Evolutionary conservation across 2,329 filamentous ascomycete genomes (phyloP).

Genomic region (Metarhizium guizhouense): DNA sequence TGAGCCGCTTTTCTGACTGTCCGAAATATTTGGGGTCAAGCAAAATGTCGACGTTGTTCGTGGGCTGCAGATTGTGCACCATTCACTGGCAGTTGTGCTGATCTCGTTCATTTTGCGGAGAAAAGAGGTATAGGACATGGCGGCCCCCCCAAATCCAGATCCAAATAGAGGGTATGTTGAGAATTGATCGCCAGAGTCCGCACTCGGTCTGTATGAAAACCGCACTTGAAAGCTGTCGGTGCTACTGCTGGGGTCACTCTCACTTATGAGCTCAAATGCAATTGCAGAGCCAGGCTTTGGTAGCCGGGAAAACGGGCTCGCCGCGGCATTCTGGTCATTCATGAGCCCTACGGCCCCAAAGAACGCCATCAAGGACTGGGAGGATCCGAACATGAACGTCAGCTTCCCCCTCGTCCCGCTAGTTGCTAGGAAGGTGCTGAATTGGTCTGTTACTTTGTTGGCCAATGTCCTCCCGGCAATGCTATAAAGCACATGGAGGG

Average conservation of each 20-base stretch:
- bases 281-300: slow-evolving; percentile 67
- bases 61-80: slow-evolving; percentile 35
- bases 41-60: slow-evolving; percentile 29
- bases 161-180: slow-evolving; percentile 31
- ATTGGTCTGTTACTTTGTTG: slow-evolving; percentile 30
- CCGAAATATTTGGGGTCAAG: neutral
- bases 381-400: slow-evolving; percentile 43
- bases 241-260: slow-evolving; percentile 10
- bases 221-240: slow-evolving; percentile 38
- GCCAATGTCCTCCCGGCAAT: slow-evolving; percentile 47
- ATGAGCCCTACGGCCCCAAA: slow-evolving; percentile 40
- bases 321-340: slow-evolving; percentile 41
- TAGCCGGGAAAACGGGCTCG: slow-evolving; percentile 24
- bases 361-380: slow-evolving; percentile 46
- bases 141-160: slow-evolving; percentile 20
- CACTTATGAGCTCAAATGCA: slow-evolving; percentile 56
- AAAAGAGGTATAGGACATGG: slow-evolving; percentile 32
- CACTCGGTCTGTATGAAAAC: slow-evolving; percentile 46
- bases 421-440: slow-evolving; percentile 30
- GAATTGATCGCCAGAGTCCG: slow-evolving; percentile 26
- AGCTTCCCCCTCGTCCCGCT: slow-evolving; percentile 35
- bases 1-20: neutral
- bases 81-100: slow-evolving; percentile 24
- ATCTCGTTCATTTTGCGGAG: slow-evolving; percentile 24
- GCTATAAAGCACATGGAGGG: slow-evolving; percentile 29